Evolutionary conservation across 2,329 filamentous ascomycete genomes (phyloP).

Genomic region (Chaetomiaceae sp.): DNA sequence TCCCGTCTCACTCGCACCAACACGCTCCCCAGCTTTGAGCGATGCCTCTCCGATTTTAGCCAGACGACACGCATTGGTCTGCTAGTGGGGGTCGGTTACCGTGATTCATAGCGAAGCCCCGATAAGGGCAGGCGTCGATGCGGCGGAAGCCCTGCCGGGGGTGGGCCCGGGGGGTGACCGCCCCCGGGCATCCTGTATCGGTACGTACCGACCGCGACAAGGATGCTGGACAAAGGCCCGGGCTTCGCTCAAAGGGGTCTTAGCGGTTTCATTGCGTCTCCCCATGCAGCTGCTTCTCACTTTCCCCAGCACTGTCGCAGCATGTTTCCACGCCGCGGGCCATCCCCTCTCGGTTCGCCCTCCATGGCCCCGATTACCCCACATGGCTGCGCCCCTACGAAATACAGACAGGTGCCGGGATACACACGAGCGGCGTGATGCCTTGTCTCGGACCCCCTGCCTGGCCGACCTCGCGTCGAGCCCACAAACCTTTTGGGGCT

Average conservation of each 20-base stretch:
- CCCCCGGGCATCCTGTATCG: neutral
- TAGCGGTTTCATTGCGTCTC: slow-evolving; percentile 25
- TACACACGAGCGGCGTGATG: neutral
- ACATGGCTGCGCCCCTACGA: slow-evolving; percentile 5
- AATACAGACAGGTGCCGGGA: no score
- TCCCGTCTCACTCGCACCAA: slow-evolving; percentile 6
- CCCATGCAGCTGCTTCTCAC: slow-evolving; percentile 21
- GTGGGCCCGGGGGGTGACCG: neutral
- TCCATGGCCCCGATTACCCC: slow-evolving; percentile 12
- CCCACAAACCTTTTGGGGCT: slow-evolving; percentile 7
- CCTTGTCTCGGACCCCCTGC: slow-evolving; percentile 20
- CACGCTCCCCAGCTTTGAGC: slow-evolving; percentile 22
- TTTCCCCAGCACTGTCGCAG: slow-evolving; percentile 18
- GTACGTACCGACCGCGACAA: slow-evolving; percentile 8
- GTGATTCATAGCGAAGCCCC: slow-evolving; percentile 14
- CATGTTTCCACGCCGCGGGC: slow-evolving; percentile 13
- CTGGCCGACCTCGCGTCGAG: slow-evolving; percentile 20
- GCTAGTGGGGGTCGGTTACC: slow-evolving; percentile 14
- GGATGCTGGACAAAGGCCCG: slow-evolving; percentile 13
- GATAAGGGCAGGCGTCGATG: slow-evolving; percentile 21
- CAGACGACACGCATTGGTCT: slow-evolving; percentile 19
- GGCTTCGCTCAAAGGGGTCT: slow-evolving; percentile 20
- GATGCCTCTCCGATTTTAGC: slow-evolving; percentile 21
- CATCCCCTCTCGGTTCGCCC: slow-evolving; percentile 13
- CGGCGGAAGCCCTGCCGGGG: slow-evolving; percentile 16